phyloP scores from a whole-genome alignment of 1,284 basidiomycete species.

The Ustilago lituana region DNA sequence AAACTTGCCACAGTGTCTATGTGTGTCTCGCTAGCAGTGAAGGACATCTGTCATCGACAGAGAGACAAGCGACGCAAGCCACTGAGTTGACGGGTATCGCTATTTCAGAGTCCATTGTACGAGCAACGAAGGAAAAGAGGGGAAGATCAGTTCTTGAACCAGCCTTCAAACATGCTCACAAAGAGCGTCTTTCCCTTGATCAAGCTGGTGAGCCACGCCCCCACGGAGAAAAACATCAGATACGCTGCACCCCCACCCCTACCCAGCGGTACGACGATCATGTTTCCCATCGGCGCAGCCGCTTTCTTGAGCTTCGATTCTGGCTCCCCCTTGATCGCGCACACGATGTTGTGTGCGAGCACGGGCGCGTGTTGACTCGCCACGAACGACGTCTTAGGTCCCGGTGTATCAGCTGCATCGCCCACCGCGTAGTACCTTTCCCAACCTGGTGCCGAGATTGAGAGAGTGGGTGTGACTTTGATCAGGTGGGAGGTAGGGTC shows the following conservation, averaged over 20 bases:
- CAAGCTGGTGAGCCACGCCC: slow-evolving; percentile 31
- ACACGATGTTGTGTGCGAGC: slow-evolving; percentile 48
- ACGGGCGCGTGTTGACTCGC: slow-evolving; percentile 33
- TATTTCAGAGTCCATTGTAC: too few relatives aligned
- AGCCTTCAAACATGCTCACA: slow-evolving; percentile 18
- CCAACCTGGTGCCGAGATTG: slow-evolving; percentile 20
- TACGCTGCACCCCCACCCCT: slow-evolving; percentile 35
- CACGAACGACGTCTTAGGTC: slow-evolving; percentile 41
- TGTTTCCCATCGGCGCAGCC: neutral
- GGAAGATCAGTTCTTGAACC: slow-evolving; percentile 25
- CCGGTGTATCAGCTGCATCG: slow-evolving; percentile 53
- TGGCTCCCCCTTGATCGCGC: slow-evolving; percentile 18
- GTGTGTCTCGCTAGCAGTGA: too few relatives aligned
- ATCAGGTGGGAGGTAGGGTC: slow-evolving; percentile 54
- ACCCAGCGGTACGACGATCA: slow-evolving; percentile 45
- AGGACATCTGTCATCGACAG: too few relatives aligned
- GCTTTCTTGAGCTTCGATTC: slow-evolving; percentile 13
- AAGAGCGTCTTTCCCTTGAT: slow-evolving; percentile 47
- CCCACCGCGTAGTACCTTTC: slow-evolving; percentile 60
- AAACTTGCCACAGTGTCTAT: too few relatives aligned
- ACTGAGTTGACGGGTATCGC: too few relatives aligned
- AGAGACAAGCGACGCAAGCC: too few relatives aligned
- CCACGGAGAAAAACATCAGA: slow-evolving; percentile 23
- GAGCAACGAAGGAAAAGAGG: neutral
- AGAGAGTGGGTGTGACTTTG: slow-evolving; percentile 62